These are phyloP conservation scores for Quercus agrifolia DNA, from an alignment of 306 rosid species.

Conservation along the genomic window DNA sequence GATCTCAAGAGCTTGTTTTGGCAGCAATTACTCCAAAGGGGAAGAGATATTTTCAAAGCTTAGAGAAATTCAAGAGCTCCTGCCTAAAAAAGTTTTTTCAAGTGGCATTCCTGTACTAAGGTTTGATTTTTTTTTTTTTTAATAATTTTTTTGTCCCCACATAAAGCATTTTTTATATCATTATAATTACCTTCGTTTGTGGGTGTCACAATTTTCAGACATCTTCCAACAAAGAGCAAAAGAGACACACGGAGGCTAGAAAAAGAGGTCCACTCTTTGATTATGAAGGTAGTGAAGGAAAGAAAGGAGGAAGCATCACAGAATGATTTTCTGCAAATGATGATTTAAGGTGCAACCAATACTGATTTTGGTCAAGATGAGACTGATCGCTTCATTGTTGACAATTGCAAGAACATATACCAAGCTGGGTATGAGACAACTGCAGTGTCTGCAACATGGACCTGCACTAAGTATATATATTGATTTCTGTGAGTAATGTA, in stretches of 20 bases:
- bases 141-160: not conserved
- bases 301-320: slow-evolving; percentile 9
- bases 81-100: not conserved
- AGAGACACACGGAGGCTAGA: slow-evolving; percentile 41
- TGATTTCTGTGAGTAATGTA: no score
- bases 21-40: not conserved
- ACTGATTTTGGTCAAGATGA: slow-evolving; percentile 9
- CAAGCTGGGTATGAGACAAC: slow-evolving; percentile 38
- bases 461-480: no score
- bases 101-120: slow-evolving; percentile 18
- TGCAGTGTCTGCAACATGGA: slow-evolving; percentile 40
- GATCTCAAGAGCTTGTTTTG: slow-evolving; percentile 30
- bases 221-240: slow-evolving; percentile 49
- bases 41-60: slow-evolving; percentile 14
- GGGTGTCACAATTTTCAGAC: slow-evolving; percentile 10
- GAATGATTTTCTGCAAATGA: slow-evolving; percentile 31
- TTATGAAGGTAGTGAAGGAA: slow-evolving; percentile 26
- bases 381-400: slow-evolving; percentile 21
- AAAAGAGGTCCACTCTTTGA: slow-evolving; percentile 37
- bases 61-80: not conserved
- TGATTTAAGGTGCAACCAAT: slow-evolving; percentile 27
- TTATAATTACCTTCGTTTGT: not conserved
- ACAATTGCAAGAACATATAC: slow-evolving; percentile 39
- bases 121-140: not conserved
- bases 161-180: no score